Percentiles rank a stretch among this genome's conserved stretches.
phyloP scores from a whole-genome alignment of 2,329 filamentous ascomycete genomes.

The Talaromyces pinophilus region DNA sequence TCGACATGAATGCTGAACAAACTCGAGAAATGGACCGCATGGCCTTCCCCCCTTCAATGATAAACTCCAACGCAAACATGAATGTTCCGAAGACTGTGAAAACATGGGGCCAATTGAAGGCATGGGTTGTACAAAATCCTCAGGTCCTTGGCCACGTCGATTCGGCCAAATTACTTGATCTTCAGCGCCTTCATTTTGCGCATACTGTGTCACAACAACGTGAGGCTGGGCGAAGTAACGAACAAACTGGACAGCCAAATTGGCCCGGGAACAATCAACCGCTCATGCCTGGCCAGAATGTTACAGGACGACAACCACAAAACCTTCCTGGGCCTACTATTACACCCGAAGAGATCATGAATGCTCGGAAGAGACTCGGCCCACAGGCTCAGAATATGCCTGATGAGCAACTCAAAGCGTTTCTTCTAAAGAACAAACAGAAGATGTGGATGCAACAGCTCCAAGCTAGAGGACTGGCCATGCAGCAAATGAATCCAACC shows the following conservation, averaged over 20 bases:
- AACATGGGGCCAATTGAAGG: slow-evolving; percentile 60
- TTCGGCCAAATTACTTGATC: slow-evolving; percentile 41
- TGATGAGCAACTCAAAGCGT: slow-evolving; percentile 47
- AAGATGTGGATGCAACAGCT: slow-evolving; percentile 36
- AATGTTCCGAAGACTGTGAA: slow-evolving; percentile 48
- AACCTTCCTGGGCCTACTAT: slow-evolving; percentile 28
- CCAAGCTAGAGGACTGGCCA: slow-evolving; percentile 32
- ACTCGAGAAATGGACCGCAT: slow-evolving; percentile 47
- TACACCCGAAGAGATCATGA: slow-evolving; percentile 39
- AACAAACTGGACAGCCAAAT: slow-evolving; percentile 29
- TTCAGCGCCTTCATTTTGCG: slow-evolving; percentile 50
- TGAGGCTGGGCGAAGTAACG: slow-evolving; percentile 27
- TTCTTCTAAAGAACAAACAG: slow-evolving; percentile 40
- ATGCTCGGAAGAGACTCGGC: slow-evolving; percentile 40
- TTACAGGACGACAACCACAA: slow-evolving; percentile 33
- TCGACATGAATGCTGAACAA: slow-evolving; percentile 45
- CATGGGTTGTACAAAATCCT: slow-evolving; percentile 53
- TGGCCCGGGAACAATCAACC: slow-evolving; percentile 34
- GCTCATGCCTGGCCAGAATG: slow-evolving; percentile 34
- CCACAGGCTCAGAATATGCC: slow-evolving; percentile 36
- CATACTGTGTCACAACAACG: slow-evolving; percentile 34
- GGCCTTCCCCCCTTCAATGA: slow-evolving; percentile 40
- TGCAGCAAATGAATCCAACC: slow-evolving; percentile 20
- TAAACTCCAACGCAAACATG: slow-evolving; percentile 36
- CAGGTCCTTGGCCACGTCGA: slow-evolving; percentile 45